Percentiles rank a stretch among this genome's conserved stretches.
Evolutionary conservation across 768 basidiomycete species (phyloP).

Genomic region (Termitomyces sp.): DNA sequence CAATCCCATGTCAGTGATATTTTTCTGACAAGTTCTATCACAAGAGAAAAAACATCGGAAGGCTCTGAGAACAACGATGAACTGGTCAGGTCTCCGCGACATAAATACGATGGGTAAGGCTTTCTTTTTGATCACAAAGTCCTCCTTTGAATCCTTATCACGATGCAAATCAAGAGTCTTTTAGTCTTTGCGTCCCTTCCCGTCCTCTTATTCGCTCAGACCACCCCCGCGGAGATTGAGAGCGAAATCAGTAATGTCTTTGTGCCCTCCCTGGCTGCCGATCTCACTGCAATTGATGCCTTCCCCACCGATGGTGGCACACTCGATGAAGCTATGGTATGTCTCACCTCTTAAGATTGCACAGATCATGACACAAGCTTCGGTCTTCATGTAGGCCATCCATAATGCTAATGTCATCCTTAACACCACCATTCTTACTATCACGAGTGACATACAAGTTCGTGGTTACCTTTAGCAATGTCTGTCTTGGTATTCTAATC

Average conservation of each 20-base stretch:
- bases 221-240: conserved; percentile 19
- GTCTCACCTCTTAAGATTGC: neutral
- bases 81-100: neutral
- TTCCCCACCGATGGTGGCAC: conserved; percentile 22
- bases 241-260: conserved; percentile 23
- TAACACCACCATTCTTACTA: conserved; percentile 1
- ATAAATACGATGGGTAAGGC: neutral
- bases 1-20: too few species aligned
- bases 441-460: conserved; percentile 22
- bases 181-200: neutral
- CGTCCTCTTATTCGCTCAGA: conserved; percentile 15
- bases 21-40: neutral
- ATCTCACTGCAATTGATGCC: conserved; percentile 23
- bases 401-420: conserved; percentile 21
- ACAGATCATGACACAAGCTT: neutral
- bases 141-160: neutral
- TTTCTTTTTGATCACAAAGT: neutral
- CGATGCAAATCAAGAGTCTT: neutral
- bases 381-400: conserved; percentile 19
- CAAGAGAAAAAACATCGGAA: neutral
- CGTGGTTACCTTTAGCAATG: neutral
- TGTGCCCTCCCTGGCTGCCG: conserved; percentile 17
- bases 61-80: neutral
- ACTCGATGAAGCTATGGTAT: conserved; percentile 22
- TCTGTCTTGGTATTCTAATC: neutral